Evolutionary conservation across 495 filamentous ascomycete genomes (phyloP), one percentile per base, ranked within the genome.

Genomic region (Talaromyces adpressus): DNA sequence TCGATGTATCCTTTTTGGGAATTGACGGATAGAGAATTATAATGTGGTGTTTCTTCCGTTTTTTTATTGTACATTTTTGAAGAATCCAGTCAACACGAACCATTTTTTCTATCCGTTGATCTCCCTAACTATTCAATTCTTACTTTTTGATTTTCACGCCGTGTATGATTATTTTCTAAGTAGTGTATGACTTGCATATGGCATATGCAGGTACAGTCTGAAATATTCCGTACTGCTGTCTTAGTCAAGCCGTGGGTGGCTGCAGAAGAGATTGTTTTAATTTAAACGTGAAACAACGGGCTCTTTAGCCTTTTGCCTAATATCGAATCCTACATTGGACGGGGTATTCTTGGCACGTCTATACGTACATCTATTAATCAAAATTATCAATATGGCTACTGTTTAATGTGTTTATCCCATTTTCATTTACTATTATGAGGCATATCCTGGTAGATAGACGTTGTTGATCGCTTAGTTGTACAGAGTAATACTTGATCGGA

Each of bases 1-100:
- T 25, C 52, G 52, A 27, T 27, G 30, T 56, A 16, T 29, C 12
- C 23, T 27, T 56, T 54, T 25, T 29, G 52, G 52, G 52, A 29
- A 23, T 29, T 5, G 9, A 56, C 52, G 52, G 52, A 56, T 56
- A 56, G 52, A 56, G 45, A 49, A 18, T 49, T 20, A 27, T 56
- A 56, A 56, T 56, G 52, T 56, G 52, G 52, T 56, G 23, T 56
- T 56, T 56, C 52, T 56, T 56, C 52, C 52, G 52, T 56, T 56
- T 25, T 52, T 53, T 29, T 27, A 56, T 56, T 56, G 52, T 56
- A 56, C 52, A 56, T 56, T 25, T 53, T 56, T 27, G 52, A 56
- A 56, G 52, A 56, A 56, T 56, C 52, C 52, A 56, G 27, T 56
- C 22, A 56, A 56, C 18, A 53, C 52, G 52, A 56, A 25, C 52